These are phyloP conservation scores for Globisporangium rhizosaccharum DNA, from an alignment of 352 stramenopile species.

Conservation along the genomic window DNA sequence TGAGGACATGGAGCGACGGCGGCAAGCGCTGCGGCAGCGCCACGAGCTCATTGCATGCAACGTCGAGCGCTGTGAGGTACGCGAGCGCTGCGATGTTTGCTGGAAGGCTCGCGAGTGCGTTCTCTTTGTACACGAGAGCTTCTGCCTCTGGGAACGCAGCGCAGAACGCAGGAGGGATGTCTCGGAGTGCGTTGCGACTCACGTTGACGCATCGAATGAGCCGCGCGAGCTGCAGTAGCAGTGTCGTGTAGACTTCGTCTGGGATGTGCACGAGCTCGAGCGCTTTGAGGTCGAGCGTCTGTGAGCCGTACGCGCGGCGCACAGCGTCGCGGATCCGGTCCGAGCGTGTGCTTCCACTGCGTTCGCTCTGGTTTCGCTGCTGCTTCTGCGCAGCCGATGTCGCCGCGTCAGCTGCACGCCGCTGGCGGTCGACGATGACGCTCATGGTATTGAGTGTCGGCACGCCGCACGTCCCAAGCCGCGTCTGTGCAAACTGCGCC, in stretches of 20 bases:
- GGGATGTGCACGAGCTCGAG: constrained; percentile 62
- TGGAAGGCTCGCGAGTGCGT: constrained; percentile 40
- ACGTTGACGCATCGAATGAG: constrained; percentile 58
- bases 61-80: constrained; percentile 34
- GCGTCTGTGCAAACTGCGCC: constrained; percentile 50
- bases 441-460: constrained; percentile 63
- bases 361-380: background rate
- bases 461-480: constrained; percentile 51
- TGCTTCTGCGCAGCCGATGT: background rate
- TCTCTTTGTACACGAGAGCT: constrained; percentile 57
- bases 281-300: constrained; percentile 57
- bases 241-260: constrained; percentile 43
- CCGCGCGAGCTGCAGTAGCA: constrained; percentile 60
- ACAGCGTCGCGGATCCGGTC: constrained; percentile 33
- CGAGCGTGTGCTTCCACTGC: background rate
- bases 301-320: constrained; percentile 42
- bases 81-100: constrained; percentile 19
- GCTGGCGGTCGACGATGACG: constrained; percentile 47
- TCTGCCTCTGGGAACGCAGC: constrained; percentile 46
- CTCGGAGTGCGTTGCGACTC: constrained; percentile 59
- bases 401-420: constrained; percentile 6
- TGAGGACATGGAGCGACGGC: constrained; percentile 24
- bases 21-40: constrained; percentile 35
- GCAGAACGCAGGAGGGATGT: constrained; percentile 48
- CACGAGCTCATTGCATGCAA: constrained; percentile 58